These are phyloP conservation scores for Cylindrodendrum hubeiense DNA, from an alignment of 2,329 filamentous ascomycete genomes.

Conservation along the genomic window DNA sequence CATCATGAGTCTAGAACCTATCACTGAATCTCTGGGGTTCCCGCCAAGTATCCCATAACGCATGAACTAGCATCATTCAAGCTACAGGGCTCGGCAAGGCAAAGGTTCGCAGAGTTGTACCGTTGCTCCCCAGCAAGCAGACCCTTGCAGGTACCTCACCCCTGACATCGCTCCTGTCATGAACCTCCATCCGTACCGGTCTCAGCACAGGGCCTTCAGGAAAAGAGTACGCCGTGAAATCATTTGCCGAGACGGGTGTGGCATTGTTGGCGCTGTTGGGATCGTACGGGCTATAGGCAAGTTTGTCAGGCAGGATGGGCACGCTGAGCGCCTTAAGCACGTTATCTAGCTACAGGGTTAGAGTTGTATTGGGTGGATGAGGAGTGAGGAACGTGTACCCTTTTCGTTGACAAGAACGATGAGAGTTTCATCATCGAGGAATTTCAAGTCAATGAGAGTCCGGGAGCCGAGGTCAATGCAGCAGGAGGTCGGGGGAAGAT, in stretches of 20 bases:
- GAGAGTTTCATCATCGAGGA: slow-evolving; percentile 72
- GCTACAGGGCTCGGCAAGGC: slow-evolving; percentile 46
- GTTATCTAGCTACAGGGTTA: slow-evolving; percentile 38
- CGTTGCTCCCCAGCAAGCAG: slow-evolving; percentile 63
- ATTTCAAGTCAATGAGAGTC: slow-evolving; percentile 73
- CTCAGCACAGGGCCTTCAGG: slow-evolving; percentile 44
- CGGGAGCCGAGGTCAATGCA: slow-evolving; percentile 56
- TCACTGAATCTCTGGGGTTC: not conserved
- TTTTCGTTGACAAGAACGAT: slow-evolving; percentile 67
- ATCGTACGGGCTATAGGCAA: slow-evolving; percentile 54
- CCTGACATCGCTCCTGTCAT: slow-evolving; percentile 56
- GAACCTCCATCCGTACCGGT: slow-evolving; percentile 66
- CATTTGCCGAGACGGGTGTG: slow-evolving; percentile 23
- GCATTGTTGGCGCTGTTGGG: slow-evolving; percentile 27
- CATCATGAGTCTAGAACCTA: not conserved
- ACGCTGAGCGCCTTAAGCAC: slow-evolving; percentile 47
- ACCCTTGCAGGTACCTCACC: slow-evolving; percentile 63
- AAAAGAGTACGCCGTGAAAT: slow-evolving; percentile 40
- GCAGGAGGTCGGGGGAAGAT: slow-evolving; percentile 53
- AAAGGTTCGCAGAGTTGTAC: slow-evolving; percentile 62
- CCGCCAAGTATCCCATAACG: not conserved
- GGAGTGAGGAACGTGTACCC: slow-evolving; percentile 46
- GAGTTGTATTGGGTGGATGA: not conserved
- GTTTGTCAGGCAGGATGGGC: slow-evolving; percentile 51
- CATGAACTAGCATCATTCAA: not conserved